A percentile compares a stretch with the other conserved stretches of the same genome.
These are phyloP conservation scores for Solanum sitiens DNA, from an alignment of 257 asterid species.

Conservation along the genomic window DNA sequence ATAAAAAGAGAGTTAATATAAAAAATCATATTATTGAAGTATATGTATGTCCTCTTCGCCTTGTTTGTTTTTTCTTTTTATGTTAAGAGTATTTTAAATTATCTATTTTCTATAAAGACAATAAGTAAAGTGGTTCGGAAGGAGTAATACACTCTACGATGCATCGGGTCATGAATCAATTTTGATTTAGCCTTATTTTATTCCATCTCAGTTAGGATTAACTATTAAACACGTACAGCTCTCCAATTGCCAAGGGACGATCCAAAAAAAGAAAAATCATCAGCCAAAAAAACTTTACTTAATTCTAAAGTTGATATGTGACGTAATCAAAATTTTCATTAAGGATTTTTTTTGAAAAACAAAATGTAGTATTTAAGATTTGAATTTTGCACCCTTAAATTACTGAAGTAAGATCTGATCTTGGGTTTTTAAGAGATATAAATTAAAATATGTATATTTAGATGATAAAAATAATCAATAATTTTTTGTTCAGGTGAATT, in stretches of 20 bases:
- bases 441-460: too few species aligned
- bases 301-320: not conserved
- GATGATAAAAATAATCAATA: too few species aligned
- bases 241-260: not conserved
- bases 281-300: not conserved
- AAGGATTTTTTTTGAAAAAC: accelerated
- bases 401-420: too few species aligned
- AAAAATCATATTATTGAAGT: not conserved
- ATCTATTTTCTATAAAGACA: not conserved
- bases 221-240: not conserved
- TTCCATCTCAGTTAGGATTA: not conserved
- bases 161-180: not conserved
- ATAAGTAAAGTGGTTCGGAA: too few species aligned
- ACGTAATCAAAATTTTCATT: too few species aligned
- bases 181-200: not conserved
- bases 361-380: not conserved
- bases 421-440: too few species aligned
- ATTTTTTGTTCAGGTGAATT: too few species aligned
- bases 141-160: not conserved
- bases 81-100: not conserved
- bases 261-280: not conserved
- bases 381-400: too few species aligned
- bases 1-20: not conserved
- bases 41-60: not conserved
- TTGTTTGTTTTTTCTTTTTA: too few species aligned